Evolutionary conservation across 495 filamentous ascomycete species (phyloP), one percentile per base, ranked within the genome.

Genomic region (Cenococcum geophilum): DNA sequence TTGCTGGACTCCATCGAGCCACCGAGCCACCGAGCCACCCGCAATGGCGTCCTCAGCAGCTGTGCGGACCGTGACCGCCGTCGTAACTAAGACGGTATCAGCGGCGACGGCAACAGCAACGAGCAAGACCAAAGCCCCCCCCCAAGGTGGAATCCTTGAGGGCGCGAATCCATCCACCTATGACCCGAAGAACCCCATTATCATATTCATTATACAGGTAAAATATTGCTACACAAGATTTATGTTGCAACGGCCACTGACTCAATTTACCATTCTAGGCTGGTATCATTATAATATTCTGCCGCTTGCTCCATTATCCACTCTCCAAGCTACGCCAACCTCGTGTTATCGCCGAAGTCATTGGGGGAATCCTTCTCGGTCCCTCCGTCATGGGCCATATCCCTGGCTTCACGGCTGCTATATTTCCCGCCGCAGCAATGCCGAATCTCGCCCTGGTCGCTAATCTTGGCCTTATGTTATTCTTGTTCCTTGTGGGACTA

Each of bases 161-260:
- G 89, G 88, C 23, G 74, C 78, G 25, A 89, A 92, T 66, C 91
- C 91, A 5, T 75, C 82, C 10, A 57, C 75, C 4, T 95, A 90
- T 75, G 83, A 87, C 58, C 63, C 87, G 11, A 85, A 80, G 59
- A 89, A 96, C 63, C 93, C 93, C n/a, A 88, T 98, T 65, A 84
- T 88, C 42, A 71, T 96, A 34, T 97, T 98, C 73, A 96, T 97
- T 67, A 91, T 97, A 54, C 92, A 97, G 85, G 91, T 86, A 78
- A 32, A 32, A 3, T 32, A 3, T 32, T 32, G 27, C 6, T 32
- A 6, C 6, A 2, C 27, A 32, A 6, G 6, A 2, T 32, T 32
- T 32, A 32, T 6, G 27, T 32, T 32, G 2, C 3, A 32, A 6
- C 6, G 6, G 27, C 3, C 6, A 32, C 27, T 32, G 6, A 32